Percentiles rank a stretch among this genome's conserved stretches.
phyloP scores from a whole-genome alignment of 495 filamentous ascomycete species.

The Daldinia childiae region DNA sequence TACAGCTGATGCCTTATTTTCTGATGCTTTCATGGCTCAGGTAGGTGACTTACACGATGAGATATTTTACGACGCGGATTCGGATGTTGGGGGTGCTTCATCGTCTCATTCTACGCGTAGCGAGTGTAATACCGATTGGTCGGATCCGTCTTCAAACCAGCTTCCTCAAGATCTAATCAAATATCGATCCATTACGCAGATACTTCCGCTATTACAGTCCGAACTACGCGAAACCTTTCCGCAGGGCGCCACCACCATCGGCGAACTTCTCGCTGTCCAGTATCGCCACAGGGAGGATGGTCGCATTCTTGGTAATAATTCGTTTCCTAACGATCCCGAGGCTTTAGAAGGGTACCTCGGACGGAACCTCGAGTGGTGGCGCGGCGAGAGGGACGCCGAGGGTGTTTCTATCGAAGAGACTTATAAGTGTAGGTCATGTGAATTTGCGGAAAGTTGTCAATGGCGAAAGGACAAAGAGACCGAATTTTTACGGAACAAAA shows the following conservation, averaged over 20 bases:
- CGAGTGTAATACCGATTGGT: neutral
- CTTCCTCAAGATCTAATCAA: conserved; percentile 56
- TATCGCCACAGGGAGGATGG: conserved; percentile 65
- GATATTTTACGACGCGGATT: conserved; percentile 54
- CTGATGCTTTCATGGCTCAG: conserved; percentile 81
- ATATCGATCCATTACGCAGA: conserved; percentile 53
- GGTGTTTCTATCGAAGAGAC: conserved; percentile 90
- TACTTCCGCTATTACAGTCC: conserved; percentile 50
- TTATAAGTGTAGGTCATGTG: conserved; percentile 79
- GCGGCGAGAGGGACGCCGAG: conserved; percentile 74
- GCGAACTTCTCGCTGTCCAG: conserved; percentile 70
- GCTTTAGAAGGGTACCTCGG: conserved; percentile 70
- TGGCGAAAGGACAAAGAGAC: conserved; percentile 58
- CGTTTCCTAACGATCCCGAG: conserved; percentile 73
- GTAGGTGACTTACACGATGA: conserved; percentile 74
- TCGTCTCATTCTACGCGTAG: conserved; percentile 12
- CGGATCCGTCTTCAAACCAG: conserved; percentile 3
- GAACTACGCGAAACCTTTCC: conserved; percentile 68
- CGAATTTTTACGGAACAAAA: conserved; percentile 44
- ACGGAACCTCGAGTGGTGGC: conserved; percentile 86
- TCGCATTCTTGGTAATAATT: conserved; percentile 69
- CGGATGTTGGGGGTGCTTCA: conserved; percentile 27
- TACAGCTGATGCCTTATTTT: conserved; percentile 70
- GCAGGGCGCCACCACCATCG: conserved; percentile 56
- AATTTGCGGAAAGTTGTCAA: conserved; percentile 63